Evolutionary conservation across 1,139 yeast species (phyloP).

Genomic region (Saccharomycopsis hybrid): DNA sequence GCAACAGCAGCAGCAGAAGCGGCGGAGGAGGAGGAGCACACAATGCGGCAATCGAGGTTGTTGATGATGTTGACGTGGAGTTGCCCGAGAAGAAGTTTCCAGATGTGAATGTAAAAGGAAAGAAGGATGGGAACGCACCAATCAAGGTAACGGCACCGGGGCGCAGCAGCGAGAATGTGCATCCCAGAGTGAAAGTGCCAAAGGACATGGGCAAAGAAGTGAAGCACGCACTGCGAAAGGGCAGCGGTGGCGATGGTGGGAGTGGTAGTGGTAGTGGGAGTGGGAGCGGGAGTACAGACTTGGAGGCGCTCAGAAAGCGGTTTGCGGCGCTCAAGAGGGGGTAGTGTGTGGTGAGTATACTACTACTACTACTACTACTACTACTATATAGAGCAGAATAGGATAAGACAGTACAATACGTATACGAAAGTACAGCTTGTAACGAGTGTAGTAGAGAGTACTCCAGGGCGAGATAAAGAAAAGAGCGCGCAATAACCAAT

Average conservation of each 20-base stretch:
- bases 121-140: slow-evolving; percentile 29
- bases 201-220: slow-evolving; percentile 31
- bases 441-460: too few species aligned
- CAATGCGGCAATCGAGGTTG: too few species aligned
- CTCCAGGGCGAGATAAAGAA: too few species aligned
- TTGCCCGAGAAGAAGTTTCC: too few species aligned
- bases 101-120: not conserved
- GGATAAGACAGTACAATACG: too few species aligned
- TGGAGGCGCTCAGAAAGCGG: slow-evolving; percentile 47
- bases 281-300: slow-evolving; percentile 30
- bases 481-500: too few species aligned
- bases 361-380: not conserved
- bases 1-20: too few species aligned
- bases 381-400: not conserved
- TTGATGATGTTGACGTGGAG: too few species aligned
- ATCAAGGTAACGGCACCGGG: slow-evolving; percentile 41
- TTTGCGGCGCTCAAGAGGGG: slow-evolving; percentile 44
- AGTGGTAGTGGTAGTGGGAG: not conserved
- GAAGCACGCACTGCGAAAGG: not conserved
- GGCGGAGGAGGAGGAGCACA: slow-evolving; percentile 25
- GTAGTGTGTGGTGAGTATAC: not conserved
- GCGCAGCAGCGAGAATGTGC: slow-evolving; percentile 40
- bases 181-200: slow-evolving; percentile 39
- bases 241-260: too few species aligned
- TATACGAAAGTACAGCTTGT: too few species aligned